A percentile compares a stretch with the other conserved stretches of the same genome.
Conservation (phyloP, 768 basidiomycete genomes). For the Lentinula detonsa region DNA sequence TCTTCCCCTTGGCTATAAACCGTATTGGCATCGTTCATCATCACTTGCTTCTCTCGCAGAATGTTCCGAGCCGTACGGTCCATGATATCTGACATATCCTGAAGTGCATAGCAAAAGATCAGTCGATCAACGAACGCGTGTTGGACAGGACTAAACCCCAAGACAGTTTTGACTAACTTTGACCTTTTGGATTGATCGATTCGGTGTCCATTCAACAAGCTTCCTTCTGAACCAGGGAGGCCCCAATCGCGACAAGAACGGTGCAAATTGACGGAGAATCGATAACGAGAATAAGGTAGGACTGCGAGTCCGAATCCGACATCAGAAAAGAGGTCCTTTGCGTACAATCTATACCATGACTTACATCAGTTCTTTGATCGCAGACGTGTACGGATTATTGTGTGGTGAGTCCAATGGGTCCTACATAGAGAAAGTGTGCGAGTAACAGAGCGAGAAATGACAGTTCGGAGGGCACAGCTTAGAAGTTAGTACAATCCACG, state of each 20-base stretch:
- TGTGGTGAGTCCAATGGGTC: slow-evolving; percentile 36
- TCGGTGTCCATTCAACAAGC: slow-evolving; percentile 35
- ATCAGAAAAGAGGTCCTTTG: neutral
- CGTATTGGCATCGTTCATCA: slow-evolving; percentile 12
- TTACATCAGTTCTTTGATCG: slow-evolving; percentile 40
- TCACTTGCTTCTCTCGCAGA: slow-evolving; percentile 29
- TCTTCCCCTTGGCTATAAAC: slow-evolving; percentile 2
- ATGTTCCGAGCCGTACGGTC: slow-evolving; percentile 34
- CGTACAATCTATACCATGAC: slow-evolving; percentile 10
- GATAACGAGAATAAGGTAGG: slow-evolving; percentile 39
- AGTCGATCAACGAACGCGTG: too few relatives aligned
- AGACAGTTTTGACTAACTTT: slow-evolving; percentile 12
- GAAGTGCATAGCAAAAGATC: neutral
- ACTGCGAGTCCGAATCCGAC: slow-evolving; percentile 17
- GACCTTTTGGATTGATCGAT: slow-evolving; percentile 31
- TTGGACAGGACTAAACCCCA: neutral
- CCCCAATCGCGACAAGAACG: slow-evolving; percentile 35
- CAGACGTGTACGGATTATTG: slow-evolving; percentile 37
- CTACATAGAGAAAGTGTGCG: neutral
- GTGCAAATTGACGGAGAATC: slow-evolving; percentile 41
- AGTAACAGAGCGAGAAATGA: neutral
- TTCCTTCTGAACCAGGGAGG: slow-evolving; percentile 34
- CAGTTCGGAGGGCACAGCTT: too few relatives aligned
- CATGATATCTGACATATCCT: slow-evolving; percentile 42
- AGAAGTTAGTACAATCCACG: neutral